Base-by-base conservation (phyloP, 2,329 filamentous ascomycete genomes). In the Macrophomina tecta region DNA sequence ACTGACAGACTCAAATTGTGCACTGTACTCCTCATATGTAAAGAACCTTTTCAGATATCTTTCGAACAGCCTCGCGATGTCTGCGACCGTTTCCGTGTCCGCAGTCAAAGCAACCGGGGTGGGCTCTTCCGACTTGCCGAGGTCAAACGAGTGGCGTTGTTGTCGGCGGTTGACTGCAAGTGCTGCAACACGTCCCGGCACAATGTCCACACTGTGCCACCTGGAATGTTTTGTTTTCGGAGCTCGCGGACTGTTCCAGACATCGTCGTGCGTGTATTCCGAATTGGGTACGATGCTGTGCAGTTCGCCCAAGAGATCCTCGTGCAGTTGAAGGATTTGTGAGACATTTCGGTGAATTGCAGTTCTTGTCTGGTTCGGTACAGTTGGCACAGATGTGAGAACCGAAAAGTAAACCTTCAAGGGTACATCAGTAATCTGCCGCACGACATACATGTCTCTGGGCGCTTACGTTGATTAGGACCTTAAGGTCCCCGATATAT, bases 21-120 rank as follows among this genome's bases (percentile, higher is more conserved):
- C 91, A 42, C 92, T 91, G 76, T 97, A 99, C 72, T 97, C 92
- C 79, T 97, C 91, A 75, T 99, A 99, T 60, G 90, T 84, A 74
- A 91, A 91, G 79, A 98, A 95, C 0, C 89, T 88, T 68, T 87
- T 86, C 81, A 96, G 90, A 92, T 97, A 79, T 71, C 78, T 81
- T 42, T 81, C 81, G 72, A 89, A 85, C 3, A 87, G 79, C 48
- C 76, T 79, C 5, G 86, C 85, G 61, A 89, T 82, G 45, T 84
- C 80, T 2, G 83, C 79, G 9, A 84, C 83, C 67, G 86, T 85
- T 40, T 79, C 78, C 14, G 87, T 84, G 64, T 86, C 83, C 34
- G 84, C 85, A 9, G 78, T 76, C 18, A 84, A 67, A 5, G 75
- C 75, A 45, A 72, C 70, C 8, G 76, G 75, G 23, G 78, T 75